These are phyloP conservation scores for Cyclostephanos invisitatus DNA, from an alignment of 108 stramenopile species.

Conservation along the genomic window DNA sequence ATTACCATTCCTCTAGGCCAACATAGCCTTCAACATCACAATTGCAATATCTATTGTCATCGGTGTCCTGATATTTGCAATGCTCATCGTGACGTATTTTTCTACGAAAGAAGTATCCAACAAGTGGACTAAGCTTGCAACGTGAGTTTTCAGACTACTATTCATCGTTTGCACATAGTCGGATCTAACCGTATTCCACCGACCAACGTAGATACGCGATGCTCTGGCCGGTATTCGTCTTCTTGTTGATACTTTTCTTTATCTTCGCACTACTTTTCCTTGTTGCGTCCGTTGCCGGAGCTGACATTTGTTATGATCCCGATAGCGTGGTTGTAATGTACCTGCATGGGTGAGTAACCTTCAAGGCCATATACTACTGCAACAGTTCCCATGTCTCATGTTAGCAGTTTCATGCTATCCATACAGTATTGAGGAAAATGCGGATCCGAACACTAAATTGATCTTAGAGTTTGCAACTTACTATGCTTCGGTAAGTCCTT, in stretches of 20 bases:
- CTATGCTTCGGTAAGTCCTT: slow-evolving; percentile 22
- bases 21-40: slow-evolving; percentile 11
- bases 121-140: slow-evolving; percentile 12
- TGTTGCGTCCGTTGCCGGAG: slow-evolving; percentile 14
- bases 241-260: slow-evolving; percentile 28
- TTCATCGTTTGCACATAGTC: neutral
- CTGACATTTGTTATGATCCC: slow-evolving; percentile 33
- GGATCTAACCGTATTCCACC: neutral
- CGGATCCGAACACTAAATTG: neutral
- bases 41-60: slow-evolving; percentile 19
- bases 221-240: slow-evolving; percentile 22
- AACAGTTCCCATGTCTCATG: neutral
- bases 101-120: slow-evolving; percentile 6
- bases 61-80: slow-evolving; percentile 13
- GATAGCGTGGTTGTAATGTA: slow-evolving; percentile 11
- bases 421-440: neutral
- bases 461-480: slow-evolving; percentile 18
- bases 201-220: neutral
- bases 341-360: neutral
- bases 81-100: slow-evolving; percentile 18
- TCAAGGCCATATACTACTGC: neutral
- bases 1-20: slow-evolving; percentile 8
- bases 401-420: neutral
- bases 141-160: neutral
- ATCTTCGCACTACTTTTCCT: slow-evolving; percentile 32